Base-by-base conservation (phyloP, 2,329 filamentous ascomycete species). In the Trichoderma sp. region DNA sequence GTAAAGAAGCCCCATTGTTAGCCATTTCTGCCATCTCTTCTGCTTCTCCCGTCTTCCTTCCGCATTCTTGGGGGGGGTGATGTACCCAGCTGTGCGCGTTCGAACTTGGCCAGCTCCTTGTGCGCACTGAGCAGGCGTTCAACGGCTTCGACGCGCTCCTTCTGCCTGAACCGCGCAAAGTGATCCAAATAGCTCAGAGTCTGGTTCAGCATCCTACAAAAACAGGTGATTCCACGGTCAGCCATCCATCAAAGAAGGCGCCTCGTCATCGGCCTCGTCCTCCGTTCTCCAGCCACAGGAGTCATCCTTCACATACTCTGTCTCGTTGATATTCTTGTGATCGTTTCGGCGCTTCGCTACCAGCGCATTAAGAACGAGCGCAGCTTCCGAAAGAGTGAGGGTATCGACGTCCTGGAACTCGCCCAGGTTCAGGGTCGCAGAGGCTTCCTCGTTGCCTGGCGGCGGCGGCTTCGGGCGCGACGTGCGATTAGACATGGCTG, bases 151-250 rank as follows among this genome's bases (percentile, higher is more conserved):
- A 97, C 92, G 72, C 95, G 95, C 79, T 97, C 92, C 78, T 94
- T 93, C 75, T 94, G 90, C 82, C 97, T 97, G 86, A 98, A 98
- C 39, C 95, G 92, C 19, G 94, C 91, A 80, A 99, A 99, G 70
- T 93, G 89, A 74, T 97, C 93, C 64, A 98, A 88, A 80, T 99
- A 98, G 76, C 94, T 92, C 72, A 93, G 86, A 29, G 94, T 97
- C 79, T 97, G 94, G 70, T 88, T 89, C 67, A 97, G 86, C 79
- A 94, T 93, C 76, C 89, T 91, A 66, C 17, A 42, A 48, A 19
- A 34, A 12, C 42, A 58, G 27, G 39, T 17, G 8, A 50, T 48
- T 22, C 27, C 35, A 12, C 32, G 12, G 22, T 58, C 19, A 67
- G 45, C 54, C 45, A 58, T 48, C 37, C 5, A 32, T n/a, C 63